phyloP scores from a whole-genome alignment of 805 yeast genomes.

The Starmerella asiatica region DNA sequence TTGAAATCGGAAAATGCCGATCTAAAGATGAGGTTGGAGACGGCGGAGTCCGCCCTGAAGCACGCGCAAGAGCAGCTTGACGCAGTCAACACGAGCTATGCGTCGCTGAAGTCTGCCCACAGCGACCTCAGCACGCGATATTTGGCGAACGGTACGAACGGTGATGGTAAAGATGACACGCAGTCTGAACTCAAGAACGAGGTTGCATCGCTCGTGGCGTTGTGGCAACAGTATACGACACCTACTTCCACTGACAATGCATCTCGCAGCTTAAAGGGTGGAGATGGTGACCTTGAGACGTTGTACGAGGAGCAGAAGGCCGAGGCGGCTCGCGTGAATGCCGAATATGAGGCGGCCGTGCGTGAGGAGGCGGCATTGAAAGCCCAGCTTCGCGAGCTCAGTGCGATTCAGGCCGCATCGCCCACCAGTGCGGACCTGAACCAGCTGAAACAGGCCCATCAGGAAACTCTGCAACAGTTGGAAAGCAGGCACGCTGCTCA shows the following conservation, averaged over 20 bases:
- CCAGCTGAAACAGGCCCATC: conserved; percentile 15
- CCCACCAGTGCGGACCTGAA: conserved; percentile 20
- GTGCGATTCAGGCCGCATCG: conserved; percentile 16
- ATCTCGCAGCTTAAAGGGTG: background rate
- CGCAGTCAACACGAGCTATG: conserved; percentile 10
- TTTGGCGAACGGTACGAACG: conserved; percentile 7
- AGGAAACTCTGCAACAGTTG: conserved; percentile 4
- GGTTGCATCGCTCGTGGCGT: conserved; percentile 7
- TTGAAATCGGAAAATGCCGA: conserved; percentile 16
- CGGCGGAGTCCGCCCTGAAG: conserved; percentile 12
- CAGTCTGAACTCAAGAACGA: conserved; percentile 10
- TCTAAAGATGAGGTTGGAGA: conserved; percentile 16
- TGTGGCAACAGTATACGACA: conserved; percentile 13
- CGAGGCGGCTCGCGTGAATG: conserved; percentile 24
- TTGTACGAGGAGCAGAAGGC: conserved; percentile 23
- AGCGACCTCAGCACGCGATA: conserved; percentile 17
- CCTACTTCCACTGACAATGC: conserved; percentile 4
- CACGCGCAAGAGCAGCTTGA: conserved; percentile 18
- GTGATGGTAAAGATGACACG: conserved; percentile 1
- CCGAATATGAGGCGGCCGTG: conserved; percentile 24
- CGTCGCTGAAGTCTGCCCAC: conserved; percentile 15
- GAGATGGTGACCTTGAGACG: conserved; percentile 8
- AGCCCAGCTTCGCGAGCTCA: conserved; percentile 20
- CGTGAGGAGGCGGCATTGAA: conserved; percentile 19
- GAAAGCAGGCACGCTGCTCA: background rate